phyloP scores from a whole-genome alignment of 331 rosid species.

The Spiraea crenata region DNA sequence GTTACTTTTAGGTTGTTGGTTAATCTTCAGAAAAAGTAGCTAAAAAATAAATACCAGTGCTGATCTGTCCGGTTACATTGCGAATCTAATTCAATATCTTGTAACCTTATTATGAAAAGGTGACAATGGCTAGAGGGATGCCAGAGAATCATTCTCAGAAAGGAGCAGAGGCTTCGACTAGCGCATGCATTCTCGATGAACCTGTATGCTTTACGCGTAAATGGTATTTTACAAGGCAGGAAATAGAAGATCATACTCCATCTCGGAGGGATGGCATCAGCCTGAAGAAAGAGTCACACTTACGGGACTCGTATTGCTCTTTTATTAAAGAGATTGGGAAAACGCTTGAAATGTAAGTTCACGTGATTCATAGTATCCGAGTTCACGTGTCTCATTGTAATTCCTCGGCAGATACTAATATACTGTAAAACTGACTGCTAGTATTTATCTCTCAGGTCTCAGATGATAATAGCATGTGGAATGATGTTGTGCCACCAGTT shows the following conservation, averaged over 20 bases:
- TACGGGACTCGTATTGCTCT: constrained; percentile 44
- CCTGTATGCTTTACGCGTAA: constrained; percentile 19
- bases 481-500: constrained; percentile 58
- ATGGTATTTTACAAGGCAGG: constrained; percentile 42
- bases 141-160: constrained; percentile 17
- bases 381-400: neutral
- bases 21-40: neutral
- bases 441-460: constrained; percentile 43
- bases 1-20: neutral
- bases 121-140: constrained; percentile 22
- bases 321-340: constrained; percentile 48
- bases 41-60: neutral
- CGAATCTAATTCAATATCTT: constrained; percentile 1
- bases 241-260: constrained; percentile 43
- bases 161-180: constrained; percentile 23
- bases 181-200: constrained; percentile 25
- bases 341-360: constrained; percentile 49
- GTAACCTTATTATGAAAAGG: constrained; percentile 4
- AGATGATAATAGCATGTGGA: constrained; percentile 49
- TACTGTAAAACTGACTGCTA: constrained; percentile 2
- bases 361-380: neutral
- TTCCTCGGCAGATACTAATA: neutral
- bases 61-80: neutral
- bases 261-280: constrained; percentile 51
- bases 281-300: constrained; percentile 32